These are phyloP conservation scores for Neoboletus subvelutipes DNA, from an alignment of 768 basidiomycete genomes.

Conservation along the genomic window DNA sequence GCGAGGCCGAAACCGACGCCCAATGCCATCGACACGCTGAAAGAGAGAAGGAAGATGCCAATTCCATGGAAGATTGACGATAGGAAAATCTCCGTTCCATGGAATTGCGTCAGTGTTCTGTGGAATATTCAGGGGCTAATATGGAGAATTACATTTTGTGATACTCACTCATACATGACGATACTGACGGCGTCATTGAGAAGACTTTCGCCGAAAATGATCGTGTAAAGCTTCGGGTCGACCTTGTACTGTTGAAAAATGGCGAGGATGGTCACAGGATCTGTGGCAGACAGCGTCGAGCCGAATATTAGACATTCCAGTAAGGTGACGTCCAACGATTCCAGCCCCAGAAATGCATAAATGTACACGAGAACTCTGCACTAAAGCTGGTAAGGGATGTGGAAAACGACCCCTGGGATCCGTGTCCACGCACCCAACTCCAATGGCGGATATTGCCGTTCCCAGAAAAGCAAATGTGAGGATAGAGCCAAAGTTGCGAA, in stretches of 20 bases:
- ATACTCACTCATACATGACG: constrained; percentile 98
- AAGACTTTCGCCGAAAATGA: constrained; percentile 97
- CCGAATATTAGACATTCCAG: constrained; percentile 97
- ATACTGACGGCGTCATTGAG: constrained; percentile 99
- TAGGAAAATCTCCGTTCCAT: constrained; percentile 82
- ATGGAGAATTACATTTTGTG: neutral
- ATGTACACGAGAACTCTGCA: constrained; percentile 89
- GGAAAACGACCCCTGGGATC: neutral
- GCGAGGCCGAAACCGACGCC: constrained; percentile 89
- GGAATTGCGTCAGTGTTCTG: constrained; percentile 91
- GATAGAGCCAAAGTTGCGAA: constrained; percentile 97
- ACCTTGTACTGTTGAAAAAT: constrained; percentile 99
- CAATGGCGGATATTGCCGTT: constrained; percentile 94
- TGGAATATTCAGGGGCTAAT: constrained; percentile 1
- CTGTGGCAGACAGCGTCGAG: constrained; percentile 94
- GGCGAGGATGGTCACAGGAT: constrained; percentile 95
- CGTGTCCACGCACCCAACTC: constrained; percentile 73
- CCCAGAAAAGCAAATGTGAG: constrained; percentile 91
- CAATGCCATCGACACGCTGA: constrained; percentile 91
- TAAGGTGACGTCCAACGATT: constrained; percentile 80
- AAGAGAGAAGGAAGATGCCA: constrained; percentile 96
- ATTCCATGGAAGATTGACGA: constrained; percentile 91
- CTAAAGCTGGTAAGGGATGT: constrained; percentile 47
- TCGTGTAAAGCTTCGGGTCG: constrained; percentile 94
- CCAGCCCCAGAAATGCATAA: constrained; percentile 90